Evolutionary conservation across 371 early-diverging fungal species (phyloP).

Genomic region (Rhizopus delemar): DNA sequence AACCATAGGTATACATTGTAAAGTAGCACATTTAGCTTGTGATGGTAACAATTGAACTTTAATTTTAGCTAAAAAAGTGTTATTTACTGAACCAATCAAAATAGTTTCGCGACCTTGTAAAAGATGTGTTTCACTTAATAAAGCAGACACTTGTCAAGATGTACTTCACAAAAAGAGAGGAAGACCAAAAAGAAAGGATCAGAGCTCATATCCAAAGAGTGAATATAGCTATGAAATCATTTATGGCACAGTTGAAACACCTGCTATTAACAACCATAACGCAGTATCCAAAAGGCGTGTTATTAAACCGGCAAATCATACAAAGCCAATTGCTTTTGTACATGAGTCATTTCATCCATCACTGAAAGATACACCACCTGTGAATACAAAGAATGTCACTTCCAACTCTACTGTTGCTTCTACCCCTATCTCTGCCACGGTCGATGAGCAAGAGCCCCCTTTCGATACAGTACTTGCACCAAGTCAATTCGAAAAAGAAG

Average conservation of each 20-base stretch:
- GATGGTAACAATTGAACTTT: slow-evolving; percentile 36
- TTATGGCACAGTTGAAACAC: slow-evolving; percentile 20
- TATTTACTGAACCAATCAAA: neutral
- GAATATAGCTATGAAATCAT: slow-evolving; percentile 29
- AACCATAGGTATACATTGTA: slow-evolving; percentile 41
- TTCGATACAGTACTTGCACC: too few species aligned
- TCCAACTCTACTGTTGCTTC: neutral
- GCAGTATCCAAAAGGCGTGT: neutral
- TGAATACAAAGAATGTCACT: neutral
- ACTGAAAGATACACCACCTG: neutral
- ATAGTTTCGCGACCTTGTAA: slow-evolving; percentile 74
- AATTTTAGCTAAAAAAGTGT: neutral
- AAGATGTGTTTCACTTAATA: slow-evolving; percentile 72
- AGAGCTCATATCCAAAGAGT: slow-evolving; percentile 15
- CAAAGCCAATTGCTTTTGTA: slow-evolving; percentile 1
- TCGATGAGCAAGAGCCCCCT: too few species aligned
- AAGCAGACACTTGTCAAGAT: slow-evolving; percentile 73
- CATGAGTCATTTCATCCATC: slow-evolving; percentile 4
- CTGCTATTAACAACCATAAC: neutral
- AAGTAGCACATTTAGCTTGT: slow-evolving; percentile 52
- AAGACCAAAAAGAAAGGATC: slow-evolving; percentile 71
- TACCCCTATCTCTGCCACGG: neutral
- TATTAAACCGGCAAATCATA: neutral
- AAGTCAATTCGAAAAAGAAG: too few species aligned
- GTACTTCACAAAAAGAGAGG: slow-evolving; percentile 83